Conservation (phyloP, 805 yeast genomes). For the Maudiozyma turicensis region DNA sequence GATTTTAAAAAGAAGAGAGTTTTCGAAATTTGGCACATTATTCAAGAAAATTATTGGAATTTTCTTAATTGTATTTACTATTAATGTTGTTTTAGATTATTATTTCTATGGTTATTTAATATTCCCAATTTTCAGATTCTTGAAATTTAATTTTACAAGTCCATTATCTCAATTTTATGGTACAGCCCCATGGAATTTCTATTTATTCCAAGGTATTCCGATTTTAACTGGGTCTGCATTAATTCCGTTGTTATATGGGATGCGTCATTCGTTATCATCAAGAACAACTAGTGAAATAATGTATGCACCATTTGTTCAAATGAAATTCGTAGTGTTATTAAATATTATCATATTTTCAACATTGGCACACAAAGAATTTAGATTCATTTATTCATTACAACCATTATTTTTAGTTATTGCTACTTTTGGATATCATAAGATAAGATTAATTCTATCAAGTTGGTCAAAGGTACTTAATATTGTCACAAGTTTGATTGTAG, state of each 20-base stretch:
- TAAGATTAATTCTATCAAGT: background rate
- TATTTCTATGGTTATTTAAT: conserved; percentile 46
- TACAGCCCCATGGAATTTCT: conserved; percentile 73
- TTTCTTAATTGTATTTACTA: conserved; percentile 20
- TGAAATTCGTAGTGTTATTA: conserved; percentile 30
- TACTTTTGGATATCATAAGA: conserved; percentile 30
- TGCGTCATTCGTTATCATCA: conserved; percentile 10
- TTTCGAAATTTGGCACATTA: conserved; percentile 9
- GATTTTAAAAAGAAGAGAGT: conserved; percentile 6
- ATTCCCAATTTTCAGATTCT: conserved; percentile 59
- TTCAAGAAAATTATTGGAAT: conserved; percentile 16
- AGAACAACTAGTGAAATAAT: conserved; percentile 3
- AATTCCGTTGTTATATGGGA: conserved; percentile 49
- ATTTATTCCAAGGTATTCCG: conserved; percentile 75
- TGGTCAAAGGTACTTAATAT: background rate
- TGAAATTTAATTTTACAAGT: conserved; percentile 67
- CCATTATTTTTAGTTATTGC: conserved; percentile 56
- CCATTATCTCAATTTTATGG: conserved; percentile 81
- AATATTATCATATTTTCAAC: conserved; percentile 51
- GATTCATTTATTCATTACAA: conserved; percentile 79
- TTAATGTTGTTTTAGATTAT: conserved; percentile 44
- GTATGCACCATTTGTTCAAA: conserved; percentile 7
- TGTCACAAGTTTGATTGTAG: conserved; percentile 9
- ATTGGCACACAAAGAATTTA: conserved; percentile 78
- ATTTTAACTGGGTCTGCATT: conserved; percentile 54